Evolutionary conservation across 768 basidiomycete species (phyloP).

Genomic region (Crucibulum laeve): DNA sequence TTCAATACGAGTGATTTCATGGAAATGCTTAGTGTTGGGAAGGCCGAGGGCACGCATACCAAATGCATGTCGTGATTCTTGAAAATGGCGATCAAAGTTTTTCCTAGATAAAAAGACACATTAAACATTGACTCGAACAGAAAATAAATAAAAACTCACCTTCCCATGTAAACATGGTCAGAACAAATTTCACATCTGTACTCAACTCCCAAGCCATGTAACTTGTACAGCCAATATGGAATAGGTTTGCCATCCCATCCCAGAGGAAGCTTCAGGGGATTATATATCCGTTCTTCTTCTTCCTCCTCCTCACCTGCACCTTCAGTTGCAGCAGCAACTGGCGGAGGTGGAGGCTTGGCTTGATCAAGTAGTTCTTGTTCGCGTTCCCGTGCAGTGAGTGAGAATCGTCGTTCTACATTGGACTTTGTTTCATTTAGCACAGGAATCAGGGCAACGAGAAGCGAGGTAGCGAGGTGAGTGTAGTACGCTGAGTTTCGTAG

Average conservation of each 20-base stretch:
- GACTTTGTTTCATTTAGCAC: constrained; percentile 87
- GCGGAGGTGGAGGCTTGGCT: constrained; percentile 43
- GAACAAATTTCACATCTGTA: constrained; percentile 98
- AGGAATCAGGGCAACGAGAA: constrained; percentile 60
- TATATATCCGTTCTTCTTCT: constrained; percentile 96
- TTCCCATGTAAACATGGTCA: constrained; percentile 94
- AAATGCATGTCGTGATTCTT: constrained; percentile 96
- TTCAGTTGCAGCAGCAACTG: constrained; percentile 39
- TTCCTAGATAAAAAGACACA: constrained; percentile 46
- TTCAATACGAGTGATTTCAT: constrained; percentile 95
- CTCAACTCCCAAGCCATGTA: constrained; percentile 97
- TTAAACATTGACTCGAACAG: constrained; percentile 4
- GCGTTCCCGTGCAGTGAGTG: constrained; percentile 94
- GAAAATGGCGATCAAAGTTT: constrained; percentile 96
- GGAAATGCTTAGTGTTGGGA: constrained; percentile 98
- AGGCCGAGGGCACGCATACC: constrained; percentile 97
- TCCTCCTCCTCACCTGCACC: constrained; percentile 72
- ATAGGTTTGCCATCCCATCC: constrained; percentile 99
- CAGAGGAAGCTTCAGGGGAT: constrained; percentile 92
- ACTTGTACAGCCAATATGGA: constrained; percentile 97
- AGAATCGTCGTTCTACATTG: constrained; percentile 95
- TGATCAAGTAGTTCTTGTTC: constrained; percentile 89
- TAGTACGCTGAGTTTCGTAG: constrained; percentile 63
- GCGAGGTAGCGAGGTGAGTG: constrained; percentile 63
- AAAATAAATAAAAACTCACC: constrained; percentile 38